Conservation (phyloP, 805 yeast genomes). For the Alloascoidea hylecoeti region DNA sequence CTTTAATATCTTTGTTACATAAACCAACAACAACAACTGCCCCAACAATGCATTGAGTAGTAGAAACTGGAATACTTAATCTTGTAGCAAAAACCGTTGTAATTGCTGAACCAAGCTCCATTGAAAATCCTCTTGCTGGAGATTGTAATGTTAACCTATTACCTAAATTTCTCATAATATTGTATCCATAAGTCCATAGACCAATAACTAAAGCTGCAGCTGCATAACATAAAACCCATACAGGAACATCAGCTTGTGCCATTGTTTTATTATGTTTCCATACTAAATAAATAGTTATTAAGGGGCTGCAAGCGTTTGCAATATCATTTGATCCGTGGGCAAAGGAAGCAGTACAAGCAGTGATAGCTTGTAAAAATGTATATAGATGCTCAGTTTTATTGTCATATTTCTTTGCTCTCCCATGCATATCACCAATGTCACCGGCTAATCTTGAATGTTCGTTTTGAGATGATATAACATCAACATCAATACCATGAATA, state of each 20-base stretch:
- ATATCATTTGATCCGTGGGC: conserved; percentile 78
- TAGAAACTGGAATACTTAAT: conserved; percentile 57
- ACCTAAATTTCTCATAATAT: conserved; percentile 57
- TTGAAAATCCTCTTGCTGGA: conserved; percentile 65
- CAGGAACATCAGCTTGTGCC: conserved; percentile 45
- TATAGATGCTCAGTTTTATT: conserved; percentile 56
- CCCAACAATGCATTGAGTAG: conserved; percentile 70
- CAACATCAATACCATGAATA: conserved; percentile 50
- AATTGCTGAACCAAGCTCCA: conserved; percentile 67
- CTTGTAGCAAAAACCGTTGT: conserved; percentile 67
- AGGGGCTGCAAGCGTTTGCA: conserved; percentile 66
- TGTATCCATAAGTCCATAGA: conserved; percentile 57
- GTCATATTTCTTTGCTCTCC: conserved; percentile 50
- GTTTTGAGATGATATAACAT: conserved; percentile 31
- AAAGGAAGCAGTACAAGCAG: conserved; percentile 70
- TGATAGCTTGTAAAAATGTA: conserved; percentile 53
- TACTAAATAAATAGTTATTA: conserved; percentile 45
- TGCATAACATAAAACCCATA: conserved; percentile 58
- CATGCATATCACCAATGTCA: conserved; percentile 35
- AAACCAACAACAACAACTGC: conserved; percentile 66
- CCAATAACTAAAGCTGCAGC: conserved; percentile 58
- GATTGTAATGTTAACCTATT: conserved; percentile 63
- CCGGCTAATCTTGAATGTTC: conserved; percentile 25
- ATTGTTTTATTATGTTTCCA: conserved; percentile 40
- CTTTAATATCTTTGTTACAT: conserved; percentile 45